These are phyloP conservation scores for Endoconidiophora polonica DNA, from an alignment of 2,329 filamentous ascomycete genomes.

Conservation along the genomic window DNA sequence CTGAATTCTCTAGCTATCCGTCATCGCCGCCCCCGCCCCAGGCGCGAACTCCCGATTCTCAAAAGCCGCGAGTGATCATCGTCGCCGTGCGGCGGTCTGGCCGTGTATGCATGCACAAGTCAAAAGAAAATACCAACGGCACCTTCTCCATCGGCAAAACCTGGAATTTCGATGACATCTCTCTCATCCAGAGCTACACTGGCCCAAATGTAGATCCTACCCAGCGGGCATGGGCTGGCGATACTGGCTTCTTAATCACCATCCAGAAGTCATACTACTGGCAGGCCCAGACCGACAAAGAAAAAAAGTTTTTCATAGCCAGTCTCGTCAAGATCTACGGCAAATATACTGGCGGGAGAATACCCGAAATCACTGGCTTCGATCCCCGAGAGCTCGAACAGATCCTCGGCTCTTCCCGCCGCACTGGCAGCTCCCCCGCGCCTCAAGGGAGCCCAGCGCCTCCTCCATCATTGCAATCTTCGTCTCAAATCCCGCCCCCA, in stretches of 20 bases:
- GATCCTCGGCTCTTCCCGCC: conserved; percentile 43
- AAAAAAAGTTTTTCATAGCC: conserved; percentile 97
- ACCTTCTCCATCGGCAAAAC: conserved; percentile 97
- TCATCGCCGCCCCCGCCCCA: conserved; percentile 71
- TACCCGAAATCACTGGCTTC: conserved; percentile 69
- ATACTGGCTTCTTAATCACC: conserved; percentile 71
- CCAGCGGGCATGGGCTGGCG: conserved; percentile 61
- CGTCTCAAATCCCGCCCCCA: conserved; percentile 6
- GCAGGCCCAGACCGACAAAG: conserved; percentile 82
- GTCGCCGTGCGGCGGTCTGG: conserved; percentile 86
- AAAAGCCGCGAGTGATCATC: conserved; percentile 84
- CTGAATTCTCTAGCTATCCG: conserved; percentile 70
- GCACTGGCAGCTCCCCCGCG: conserved; percentile 7
- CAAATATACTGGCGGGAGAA: conserved; percentile 82
- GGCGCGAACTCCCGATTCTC: conserved; percentile 49
- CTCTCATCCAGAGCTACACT: conserved; percentile 66
- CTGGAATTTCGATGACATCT: conserved; percentile 87
- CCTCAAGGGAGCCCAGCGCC: conserved; percentile 20
- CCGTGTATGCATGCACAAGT: conserved; percentile 88
- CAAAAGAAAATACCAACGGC: conserved; percentile 84
- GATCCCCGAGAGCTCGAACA: conserved; percentile 62
- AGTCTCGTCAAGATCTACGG: conserved; percentile 91
- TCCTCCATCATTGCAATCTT: conserved; percentile 11
- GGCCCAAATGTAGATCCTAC: conserved; percentile 38
- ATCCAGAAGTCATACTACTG: conserved; percentile 94